These are phyloP conservation scores for Fusarium sp. DNA, from an alignment of 2,329 filamentous ascomycete genomes.

Conservation along the genomic window DNA sequence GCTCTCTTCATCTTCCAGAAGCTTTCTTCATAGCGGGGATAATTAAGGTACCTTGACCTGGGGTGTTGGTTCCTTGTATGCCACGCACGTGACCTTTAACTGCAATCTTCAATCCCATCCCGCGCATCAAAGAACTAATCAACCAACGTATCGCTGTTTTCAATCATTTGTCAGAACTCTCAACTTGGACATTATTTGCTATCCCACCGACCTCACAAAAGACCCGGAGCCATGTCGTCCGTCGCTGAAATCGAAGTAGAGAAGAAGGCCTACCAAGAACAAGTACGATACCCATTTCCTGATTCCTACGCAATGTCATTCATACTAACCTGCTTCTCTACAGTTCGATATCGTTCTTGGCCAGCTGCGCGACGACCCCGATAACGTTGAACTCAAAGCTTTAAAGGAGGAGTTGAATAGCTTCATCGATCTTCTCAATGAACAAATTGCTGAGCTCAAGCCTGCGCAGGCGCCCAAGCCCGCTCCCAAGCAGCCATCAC, in stretches of 20 bases:
- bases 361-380: constrained; percentile 82
- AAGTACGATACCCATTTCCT: constrained; percentile 54
- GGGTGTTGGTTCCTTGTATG: neutral
- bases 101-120: constrained; percentile 19
- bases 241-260: constrained; percentile 61
- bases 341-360: constrained; percentile 82
- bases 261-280: constrained; percentile 66
- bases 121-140: neutral
- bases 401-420: constrained; percentile 85
- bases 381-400: constrained; percentile 79
- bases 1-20: neutral
- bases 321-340: constrained; percentile 29
- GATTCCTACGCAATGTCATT: neutral
- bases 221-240: constrained; percentile 42
- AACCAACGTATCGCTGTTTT: constrained; percentile 8
- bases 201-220: neutral
- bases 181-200: neutral
- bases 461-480: constrained; percentile 59
- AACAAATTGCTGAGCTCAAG: constrained; percentile 83
- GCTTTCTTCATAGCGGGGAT: constrained; percentile 4
- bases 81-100: constrained; percentile 31
- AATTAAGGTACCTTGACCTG: neutral
- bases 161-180: neutral
- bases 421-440: constrained; percentile 82
- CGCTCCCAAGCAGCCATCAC: constrained; percentile 57